Base-by-base conservation (phyloP, 108 stramenopile genomes). In the Fistulifera pelliculosa region DNA sequence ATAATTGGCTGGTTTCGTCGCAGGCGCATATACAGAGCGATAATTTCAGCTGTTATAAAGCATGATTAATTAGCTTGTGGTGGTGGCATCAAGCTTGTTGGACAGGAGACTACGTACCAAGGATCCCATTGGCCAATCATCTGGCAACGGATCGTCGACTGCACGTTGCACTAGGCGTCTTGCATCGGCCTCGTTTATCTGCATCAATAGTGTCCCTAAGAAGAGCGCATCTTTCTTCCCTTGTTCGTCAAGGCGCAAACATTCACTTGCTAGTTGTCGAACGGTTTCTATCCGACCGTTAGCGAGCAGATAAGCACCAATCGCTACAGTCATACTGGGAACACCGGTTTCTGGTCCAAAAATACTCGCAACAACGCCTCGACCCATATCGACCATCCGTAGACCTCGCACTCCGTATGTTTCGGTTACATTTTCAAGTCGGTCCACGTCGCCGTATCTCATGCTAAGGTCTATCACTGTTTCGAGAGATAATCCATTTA, bases 401-500 rank as follows among this genome's bases (percentile, higher is more conserved):
- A 90, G 27, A 1, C 77, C 64, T 44, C 62, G 56, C 24, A 76
- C 21, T 13, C 83, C 83, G 53, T 79, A 55, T 13, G 51, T 52
- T 28, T 77, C 74, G 6, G 85, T 53, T 0, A 77, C 49, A 61
- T 79, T 61, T 55, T 77, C 81, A 41, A 90, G 53, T 21, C 75
- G 79, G 55, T 83, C 78, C 13, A 69, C 60, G 28, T 60, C 72
- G 8, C 74, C 80, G 54, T 76, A 71, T 48, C 66, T 54, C 73
- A 86, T 81, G 55, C 77, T 80, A 10, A 86, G 45, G 42, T 90
- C 88, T 27, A 86, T 64, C 11, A 68, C 70, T 0, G 65, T 77
- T 52, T 90, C 84, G 27, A 86, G 24, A n/a, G 84, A 86, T 14
- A 90, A 49, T 1, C 81, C 84, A 17, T 65, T 25, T 27, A 90